These are phyloP conservation scores for Trichoderma atroviride DNA, from an alignment of 2,329 filamentous ascomycete species.

Conservation along the genomic window DNA sequence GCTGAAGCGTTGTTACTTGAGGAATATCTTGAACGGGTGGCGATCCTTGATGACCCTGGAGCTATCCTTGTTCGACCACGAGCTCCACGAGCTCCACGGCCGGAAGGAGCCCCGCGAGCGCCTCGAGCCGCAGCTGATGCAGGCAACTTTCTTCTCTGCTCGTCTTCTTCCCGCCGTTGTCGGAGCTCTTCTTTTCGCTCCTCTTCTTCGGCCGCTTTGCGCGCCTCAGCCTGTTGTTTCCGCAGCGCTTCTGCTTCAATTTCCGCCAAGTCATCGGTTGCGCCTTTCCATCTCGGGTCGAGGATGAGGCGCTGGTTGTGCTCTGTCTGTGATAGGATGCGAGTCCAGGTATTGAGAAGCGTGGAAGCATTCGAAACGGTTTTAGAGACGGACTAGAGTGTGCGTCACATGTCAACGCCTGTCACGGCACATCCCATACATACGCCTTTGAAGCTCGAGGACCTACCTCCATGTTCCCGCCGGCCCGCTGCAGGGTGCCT, in stretches of 20 bases:
- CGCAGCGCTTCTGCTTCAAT: conserved; percentile 77
- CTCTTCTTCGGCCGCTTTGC: conserved; percentile 77
- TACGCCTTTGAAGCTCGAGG: conserved; percentile 11
- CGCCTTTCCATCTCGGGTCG: conserved; percentile 86
- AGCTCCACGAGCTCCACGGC: conserved; percentile 28
- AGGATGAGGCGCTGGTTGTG: conserved; percentile 93
- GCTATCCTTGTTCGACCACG: conserved; percentile 34
- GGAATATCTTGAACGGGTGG: conserved; percentile 34
- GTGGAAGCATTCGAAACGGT: conserved; percentile 88
- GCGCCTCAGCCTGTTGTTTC: conserved; percentile 75
- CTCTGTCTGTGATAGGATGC: conserved; percentile 94
- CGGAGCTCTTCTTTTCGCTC: conserved; percentile 71
- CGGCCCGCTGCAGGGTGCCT: conserved; percentile 69
- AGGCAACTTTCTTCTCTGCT: conserved; percentile 43
- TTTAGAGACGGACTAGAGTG: conserved; percentile 68
- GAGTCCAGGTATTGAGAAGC: conserved; percentile 91
- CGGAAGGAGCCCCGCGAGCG: conserved; percentile 32
- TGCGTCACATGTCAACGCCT: neutral
- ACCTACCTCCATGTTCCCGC: conserved; percentile 73
- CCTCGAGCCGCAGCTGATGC: conserved; percentile 37
- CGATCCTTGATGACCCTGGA: conserved; percentile 31
- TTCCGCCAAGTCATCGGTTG: conserved; percentile 82
- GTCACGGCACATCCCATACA: conserved; percentile 35
- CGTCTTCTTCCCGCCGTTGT: conserved; percentile 65
- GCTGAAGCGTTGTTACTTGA: conserved; percentile 36